A percentile compares a stretch with the other conserved stretches of the same genome.
phyloP scores from a whole-genome alignment of 352 stramenopile genomes.

The Phytopythium litorale region DNA sequence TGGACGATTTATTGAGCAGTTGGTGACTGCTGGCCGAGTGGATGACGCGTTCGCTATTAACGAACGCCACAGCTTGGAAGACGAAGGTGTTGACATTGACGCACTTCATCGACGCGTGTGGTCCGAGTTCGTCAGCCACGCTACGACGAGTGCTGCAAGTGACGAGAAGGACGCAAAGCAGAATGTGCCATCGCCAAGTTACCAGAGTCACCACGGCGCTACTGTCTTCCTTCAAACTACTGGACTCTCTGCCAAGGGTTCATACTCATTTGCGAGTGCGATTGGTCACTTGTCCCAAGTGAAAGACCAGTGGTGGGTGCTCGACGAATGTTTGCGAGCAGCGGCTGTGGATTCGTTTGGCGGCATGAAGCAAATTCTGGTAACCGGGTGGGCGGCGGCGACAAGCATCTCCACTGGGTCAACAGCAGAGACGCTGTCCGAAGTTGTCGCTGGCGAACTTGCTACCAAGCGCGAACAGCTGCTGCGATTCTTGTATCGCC shows the following conservation, averaged over 20 bases:
- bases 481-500: constrained; percentile 34
- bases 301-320: constrained; percentile 43
- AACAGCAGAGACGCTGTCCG: not conserved
- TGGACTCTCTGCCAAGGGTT: not conserved
- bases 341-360: constrained; percentile 33
- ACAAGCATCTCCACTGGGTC: constrained; percentile 4
- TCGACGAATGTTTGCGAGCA: constrained; percentile 36
- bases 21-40: constrained; percentile 31
- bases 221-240: not conserved
- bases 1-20: constrained; percentile 29
- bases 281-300: constrained; percentile 41
- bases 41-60: constrained; percentile 33
- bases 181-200: not conserved
- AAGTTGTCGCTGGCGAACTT: constrained; percentile 10
- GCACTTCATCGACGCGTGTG: constrained; percentile 48
- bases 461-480: constrained; percentile 19
- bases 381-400: constrained; percentile 31
- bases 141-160: not conserved
- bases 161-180: not conserved
- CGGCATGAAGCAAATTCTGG: constrained; percentile 64
- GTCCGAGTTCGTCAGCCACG: constrained; percentile 25
- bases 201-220: not conserved
- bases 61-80: constrained; percentile 11
- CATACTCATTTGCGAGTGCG: constrained; percentile 10
- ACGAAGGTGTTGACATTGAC: constrained; percentile 25